Evolutionary conservation across 805 yeast genomes (phyloP).

Genomic region (Hanseniaspora valbyensis): DNA sequence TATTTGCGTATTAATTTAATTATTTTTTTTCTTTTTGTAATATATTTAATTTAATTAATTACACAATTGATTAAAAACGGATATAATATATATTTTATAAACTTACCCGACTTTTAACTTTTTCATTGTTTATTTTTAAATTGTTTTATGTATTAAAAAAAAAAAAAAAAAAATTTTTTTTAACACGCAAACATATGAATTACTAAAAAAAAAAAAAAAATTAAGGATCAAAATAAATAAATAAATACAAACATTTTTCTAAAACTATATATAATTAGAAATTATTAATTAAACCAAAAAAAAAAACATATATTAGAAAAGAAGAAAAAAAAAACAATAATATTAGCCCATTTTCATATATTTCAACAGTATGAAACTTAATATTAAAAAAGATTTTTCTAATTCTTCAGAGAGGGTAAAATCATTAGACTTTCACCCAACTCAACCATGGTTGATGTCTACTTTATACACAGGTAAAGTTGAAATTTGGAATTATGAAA

Average conservation of each 20-base stretch:
- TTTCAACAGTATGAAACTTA: slow-evolving; percentile 41
- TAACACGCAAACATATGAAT: slow-evolving; percentile 4
- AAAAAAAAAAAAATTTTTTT: background rate
- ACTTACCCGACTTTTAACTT: background rate
- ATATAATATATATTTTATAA: background rate
- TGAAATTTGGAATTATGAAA: slow-evolving; percentile 91
- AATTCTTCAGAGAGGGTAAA: slow-evolving; percentile 93
- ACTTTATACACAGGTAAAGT: slow-evolving; percentile 75
- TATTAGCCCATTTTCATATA: too few species aligned
- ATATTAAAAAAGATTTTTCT: slow-evolving; percentile 60
- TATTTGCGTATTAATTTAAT: too few species aligned
- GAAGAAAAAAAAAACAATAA: too few species aligned
- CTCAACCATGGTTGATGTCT: slow-evolving; percentile 92
- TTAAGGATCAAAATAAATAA: slow-evolving; percentile 27
- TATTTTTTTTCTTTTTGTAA: too few species aligned
- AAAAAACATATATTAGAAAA: too few species aligned
- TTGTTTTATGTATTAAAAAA: too few species aligned
- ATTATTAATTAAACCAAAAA: too few species aligned
- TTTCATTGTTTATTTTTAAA: too few species aligned
- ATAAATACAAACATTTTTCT: too few species aligned
- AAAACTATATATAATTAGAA: too few species aligned
- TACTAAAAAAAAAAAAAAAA: slow-evolving; percentile 20
- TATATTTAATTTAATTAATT: too few species aligned
- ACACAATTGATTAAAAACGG: background rate
- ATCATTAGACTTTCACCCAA: slow-evolving; percentile 95